A percentile compares a stretch with the other conserved stretches of the same genome.
Conservation (phyloP, 139 green algal species). For the Limnomonas spitsbergensis region DNA sequence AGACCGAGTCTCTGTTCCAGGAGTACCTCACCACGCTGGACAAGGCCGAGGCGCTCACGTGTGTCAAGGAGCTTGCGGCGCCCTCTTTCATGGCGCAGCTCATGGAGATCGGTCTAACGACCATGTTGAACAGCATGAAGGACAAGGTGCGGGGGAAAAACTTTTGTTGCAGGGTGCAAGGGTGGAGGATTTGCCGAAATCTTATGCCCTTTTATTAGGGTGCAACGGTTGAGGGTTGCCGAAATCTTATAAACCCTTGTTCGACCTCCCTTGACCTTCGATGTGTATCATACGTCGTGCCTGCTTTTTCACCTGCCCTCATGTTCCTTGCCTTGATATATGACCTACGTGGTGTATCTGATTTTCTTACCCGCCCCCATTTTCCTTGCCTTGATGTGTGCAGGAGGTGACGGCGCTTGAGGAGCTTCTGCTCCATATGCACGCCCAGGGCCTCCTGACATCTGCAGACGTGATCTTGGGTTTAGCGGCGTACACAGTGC, state of each 20-base stretch:
- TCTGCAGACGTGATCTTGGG: constrained; percentile 48
- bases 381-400: background rate
- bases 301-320: no score
- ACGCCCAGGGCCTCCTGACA: constrained; percentile 40
- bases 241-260: no score
- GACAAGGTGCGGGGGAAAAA: constrained; percentile 62
- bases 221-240: no score
- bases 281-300: no score
- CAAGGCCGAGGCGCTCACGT: constrained; percentile 44
- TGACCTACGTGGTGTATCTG: background rate
- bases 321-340: no score
- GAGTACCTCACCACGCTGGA: constrained; percentile 52
- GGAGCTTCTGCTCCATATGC: constrained; percentile 63
- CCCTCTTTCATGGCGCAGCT: constrained; percentile 24
- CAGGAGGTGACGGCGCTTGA: constrained; percentile 47
- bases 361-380: background rate
- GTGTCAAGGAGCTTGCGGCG: constrained; percentile 38
- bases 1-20: constrained; percentile 38
- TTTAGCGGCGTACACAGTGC: constrained; percentile 40
- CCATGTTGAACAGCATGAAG: constrained; percentile 62
- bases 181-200: no score
- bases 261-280: no score
- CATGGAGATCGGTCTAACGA: constrained; percentile 45
- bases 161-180: no score
- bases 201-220: no score